phyloP scores from a whole-genome alignment of 192 early-diverging fungal genomes.

The Podila epicladia region DNA sequence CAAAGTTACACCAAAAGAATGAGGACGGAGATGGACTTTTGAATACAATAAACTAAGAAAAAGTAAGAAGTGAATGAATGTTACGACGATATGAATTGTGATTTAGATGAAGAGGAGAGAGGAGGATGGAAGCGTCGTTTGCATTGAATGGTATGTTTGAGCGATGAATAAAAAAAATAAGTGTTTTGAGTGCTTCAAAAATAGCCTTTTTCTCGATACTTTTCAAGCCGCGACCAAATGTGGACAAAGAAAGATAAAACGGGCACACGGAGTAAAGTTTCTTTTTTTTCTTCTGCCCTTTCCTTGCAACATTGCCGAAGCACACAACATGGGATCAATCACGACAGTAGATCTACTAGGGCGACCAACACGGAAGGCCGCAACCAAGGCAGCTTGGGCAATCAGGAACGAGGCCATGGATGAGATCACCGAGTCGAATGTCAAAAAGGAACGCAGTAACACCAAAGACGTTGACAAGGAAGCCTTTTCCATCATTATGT shows the following conservation, averaged over 20 bases:
- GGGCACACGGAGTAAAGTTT: too few species aligned
- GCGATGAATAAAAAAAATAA: not conserved
- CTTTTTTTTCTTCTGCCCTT: too few species aligned
- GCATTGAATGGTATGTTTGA: not conserved
- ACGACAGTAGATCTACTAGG: not conserved
- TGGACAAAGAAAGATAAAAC: too few species aligned
- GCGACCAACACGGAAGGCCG: slow-evolving; percentile 24
- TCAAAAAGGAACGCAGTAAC: not conserved
- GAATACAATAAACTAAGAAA: not conserved
- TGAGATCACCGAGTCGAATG: not conserved
- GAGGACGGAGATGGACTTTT: too few species aligned
- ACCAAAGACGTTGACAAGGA: not conserved
- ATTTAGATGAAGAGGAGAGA: not conserved
- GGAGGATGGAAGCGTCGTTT: not conserved
- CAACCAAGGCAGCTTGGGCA: slow-evolving; percentile 35
- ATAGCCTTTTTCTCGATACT: too few species aligned
- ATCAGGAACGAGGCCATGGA: slow-evolving; percentile 30
- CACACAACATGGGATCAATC: not conserved
- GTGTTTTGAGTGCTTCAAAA: too few species aligned
- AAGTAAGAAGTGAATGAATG: not conserved
- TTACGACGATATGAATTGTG: too few species aligned
- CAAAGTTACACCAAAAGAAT: too few species aligned
- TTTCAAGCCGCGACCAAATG: too few species aligned
- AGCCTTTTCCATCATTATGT: slow-evolving; percentile 21
- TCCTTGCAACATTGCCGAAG: too few species aligned